Evolutionary conservation across 2,329 filamentous ascomycete species (phyloP).

Genomic region (Beauveria medogensis): DNA sequence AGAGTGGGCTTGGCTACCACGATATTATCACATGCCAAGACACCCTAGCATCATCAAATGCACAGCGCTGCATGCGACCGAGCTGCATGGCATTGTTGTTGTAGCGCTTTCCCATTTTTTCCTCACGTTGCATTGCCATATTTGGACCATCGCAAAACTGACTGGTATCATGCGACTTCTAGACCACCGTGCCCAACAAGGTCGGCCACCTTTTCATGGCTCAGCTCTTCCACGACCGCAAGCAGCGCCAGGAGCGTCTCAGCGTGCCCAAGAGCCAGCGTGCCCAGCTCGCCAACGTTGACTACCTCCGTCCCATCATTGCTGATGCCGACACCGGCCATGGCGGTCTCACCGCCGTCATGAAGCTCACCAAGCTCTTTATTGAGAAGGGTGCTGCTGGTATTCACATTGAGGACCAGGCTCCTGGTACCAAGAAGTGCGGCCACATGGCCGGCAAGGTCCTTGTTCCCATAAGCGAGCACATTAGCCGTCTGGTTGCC

Average conservation of each 20-base stretch:
- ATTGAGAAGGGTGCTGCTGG: constrained; percentile 93
- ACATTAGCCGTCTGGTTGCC: constrained; percentile 94
- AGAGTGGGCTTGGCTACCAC: constrained; percentile 7
- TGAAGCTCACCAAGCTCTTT: constrained; percentile 99
- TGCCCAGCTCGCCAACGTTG: constrained; percentile 65
- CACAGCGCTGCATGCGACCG: neutral
- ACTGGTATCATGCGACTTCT: constrained; percentile 1
- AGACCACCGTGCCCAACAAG: constrained; percentile 98
- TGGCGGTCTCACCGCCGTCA: constrained; percentile 93
- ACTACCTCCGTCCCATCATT: constrained; percentile 92
- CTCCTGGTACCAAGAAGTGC: constrained; percentile 98
- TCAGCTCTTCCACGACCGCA: constrained; percentile 98
- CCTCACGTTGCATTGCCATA: neutral
- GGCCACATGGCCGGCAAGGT: constrained; percentile 99
- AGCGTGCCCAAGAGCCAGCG: constrained; percentile 67
- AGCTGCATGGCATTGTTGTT: neutral
- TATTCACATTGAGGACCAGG: constrained; percentile 98
- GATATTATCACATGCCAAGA: constrained; percentile 12
- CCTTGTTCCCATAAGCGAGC: constrained; percentile 90
- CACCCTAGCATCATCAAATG: neutral
- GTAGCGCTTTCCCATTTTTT: neutral
- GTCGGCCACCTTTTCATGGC: constrained; percentile 96
- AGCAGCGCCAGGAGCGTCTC: constrained; percentile 92
- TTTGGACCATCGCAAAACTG: neutral
- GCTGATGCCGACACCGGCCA: constrained; percentile 97